phyloP scores from a whole-genome alignment of 345 rosid genomes.

The Diplotaxis tenuifolia region DNA sequence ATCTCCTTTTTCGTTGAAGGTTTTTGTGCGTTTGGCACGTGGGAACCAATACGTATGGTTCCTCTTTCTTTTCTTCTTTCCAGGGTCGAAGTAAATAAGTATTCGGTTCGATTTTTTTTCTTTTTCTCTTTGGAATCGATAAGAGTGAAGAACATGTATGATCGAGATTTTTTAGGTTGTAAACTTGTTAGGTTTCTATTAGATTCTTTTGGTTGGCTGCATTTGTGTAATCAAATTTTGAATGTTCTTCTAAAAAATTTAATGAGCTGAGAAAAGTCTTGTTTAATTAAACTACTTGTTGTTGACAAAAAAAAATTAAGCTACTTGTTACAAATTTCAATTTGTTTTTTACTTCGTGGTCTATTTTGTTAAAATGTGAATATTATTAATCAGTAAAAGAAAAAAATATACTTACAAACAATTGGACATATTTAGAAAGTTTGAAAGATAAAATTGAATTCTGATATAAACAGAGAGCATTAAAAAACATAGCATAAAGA shows the following conservation, averaged over 20 bases:
- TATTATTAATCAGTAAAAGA: too few relatives aligned
- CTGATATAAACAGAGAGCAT: too few relatives aligned
- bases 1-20: slow-evolving; percentile 1
- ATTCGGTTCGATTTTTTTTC: background rate
- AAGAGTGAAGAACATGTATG: slow-evolving; percentile 25
- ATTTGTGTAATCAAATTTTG: slow-evolving; percentile 1
- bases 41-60: slow-evolving; percentile 23
- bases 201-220: slow-evolving; percentile 14
- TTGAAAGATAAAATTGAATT: too few relatives aligned
- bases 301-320: too few relatives aligned
- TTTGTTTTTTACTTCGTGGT: too few relatives aligned
- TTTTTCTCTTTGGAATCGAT: slow-evolving; percentile 3
- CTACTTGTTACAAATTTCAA: background rate
- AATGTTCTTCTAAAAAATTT: background rate
- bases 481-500: too few relatives aligned
- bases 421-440: too few relatives aligned
- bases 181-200: slow-evolving; percentile 18
- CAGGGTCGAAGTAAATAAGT: background rate
- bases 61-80: background rate
- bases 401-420: too few relatives aligned
- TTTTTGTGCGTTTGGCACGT: slow-evolving; percentile 35
- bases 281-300: too few relatives aligned
- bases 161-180: slow-evolving; percentile 7
- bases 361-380: too few relatives aligned
- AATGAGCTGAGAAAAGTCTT: background rate